phyloP scores from a whole-genome alignment of 23 red algal species.

The Chondrus crispus region DNA sequence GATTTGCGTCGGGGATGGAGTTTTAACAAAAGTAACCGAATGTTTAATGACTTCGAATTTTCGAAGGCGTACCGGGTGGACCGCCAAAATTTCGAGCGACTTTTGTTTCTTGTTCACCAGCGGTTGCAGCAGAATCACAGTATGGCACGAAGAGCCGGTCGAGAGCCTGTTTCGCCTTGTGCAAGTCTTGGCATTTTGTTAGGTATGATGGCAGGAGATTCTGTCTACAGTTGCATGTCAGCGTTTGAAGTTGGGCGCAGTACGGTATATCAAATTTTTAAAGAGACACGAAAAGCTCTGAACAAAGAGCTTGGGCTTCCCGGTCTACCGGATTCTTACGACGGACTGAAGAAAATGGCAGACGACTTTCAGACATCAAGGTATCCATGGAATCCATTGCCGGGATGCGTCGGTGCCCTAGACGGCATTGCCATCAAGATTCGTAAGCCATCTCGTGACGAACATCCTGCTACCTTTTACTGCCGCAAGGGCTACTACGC shows the following conservation, averaged over 20 bases:
- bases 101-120: too few relatives aligned
- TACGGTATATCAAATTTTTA: neutral
- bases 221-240: too few relatives aligned
- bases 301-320: neutral
- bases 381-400: neutral
- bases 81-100: too few relatives aligned
- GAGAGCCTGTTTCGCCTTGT: too few relatives aligned
- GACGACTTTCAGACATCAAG: neutral
- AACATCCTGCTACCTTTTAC: neutral
- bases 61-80: too few relatives aligned
- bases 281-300: neutral
- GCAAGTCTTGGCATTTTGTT: too few relatives aligned
- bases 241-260: neutral
- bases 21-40: too few relatives aligned
- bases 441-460: neutral
- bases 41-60: too few relatives aligned
- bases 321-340: neutral
- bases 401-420: neutral
- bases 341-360: neutral
- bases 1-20: too few relatives aligned
- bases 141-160: too few relatives aligned
- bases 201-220: too few relatives aligned
- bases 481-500: neutral
- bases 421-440: conserved; percentile 2
- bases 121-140: too few relatives aligned